Base-by-base conservation (phyloP, 345 rosid genomes). In the Pugionium dolabratum region DNA sequence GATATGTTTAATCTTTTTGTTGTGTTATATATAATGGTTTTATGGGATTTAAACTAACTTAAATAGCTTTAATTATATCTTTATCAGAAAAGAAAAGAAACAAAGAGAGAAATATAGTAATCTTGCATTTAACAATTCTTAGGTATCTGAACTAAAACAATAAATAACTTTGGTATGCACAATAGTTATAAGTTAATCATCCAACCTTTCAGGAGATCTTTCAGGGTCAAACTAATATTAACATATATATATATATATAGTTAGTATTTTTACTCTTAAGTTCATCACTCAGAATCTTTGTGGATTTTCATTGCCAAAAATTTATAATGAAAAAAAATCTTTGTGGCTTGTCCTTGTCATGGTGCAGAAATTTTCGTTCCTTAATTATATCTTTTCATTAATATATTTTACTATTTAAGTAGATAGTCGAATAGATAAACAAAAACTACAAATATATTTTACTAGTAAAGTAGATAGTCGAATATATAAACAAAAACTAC, bases 151-250 rank as follows among this genome's bases (percentile, higher is more conserved):
- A 51, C 58, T 29, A 62, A 42, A 34, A 43, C 49, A 65, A 42
- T 43, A 65, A 65, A 42, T 42, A 9, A 54, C 62, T 33, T 37
- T 48, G 71, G 63, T 42, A 35, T 27, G 56, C 40, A 18, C 46
- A 50, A 50, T 40, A 52, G 27, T 42, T 51, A 50, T 53, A 50
- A 69, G 46, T 51, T 51, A 50, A 39, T 68, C 43, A 26, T 51
- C 73, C 67, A 59, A 60, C 53, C 39, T 69, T 69, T 59, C 45
- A 29, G 66, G 73, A 49, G 45, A 59, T 69, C 59, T 9, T 40
- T 42, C 25, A 37, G 65, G 65, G 34, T 48, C 64, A 68, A 47
- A 65, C 42, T 65, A 9, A 33, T 34, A 51, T 51, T 10, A 52
- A 5, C 37, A 35, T 35, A 2, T 37, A n/a, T n/a, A n/a, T 3